Percentiles rank a stretch among this genome's conserved stretches.
These are phyloP conservation scores for Collybia sordida DNA, from an alignment of 768 basidiomycete species.

Conservation along the genomic window DNA sequence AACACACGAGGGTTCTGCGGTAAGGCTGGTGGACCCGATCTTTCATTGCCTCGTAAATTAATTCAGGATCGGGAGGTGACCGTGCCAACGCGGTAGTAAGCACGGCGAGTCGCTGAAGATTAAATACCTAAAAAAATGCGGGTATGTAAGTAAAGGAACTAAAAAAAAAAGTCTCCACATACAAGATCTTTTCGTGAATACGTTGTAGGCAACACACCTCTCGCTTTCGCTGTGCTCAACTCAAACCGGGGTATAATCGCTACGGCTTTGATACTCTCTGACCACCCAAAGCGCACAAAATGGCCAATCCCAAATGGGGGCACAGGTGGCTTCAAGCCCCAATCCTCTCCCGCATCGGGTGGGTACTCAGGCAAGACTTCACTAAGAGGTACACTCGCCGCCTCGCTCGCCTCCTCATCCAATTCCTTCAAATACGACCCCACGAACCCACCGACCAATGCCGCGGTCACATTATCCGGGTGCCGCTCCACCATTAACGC, in stretches of 20 bases:
- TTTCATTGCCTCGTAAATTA: conserved; percentile 99
- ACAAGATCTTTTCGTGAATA: conserved; percentile 94
- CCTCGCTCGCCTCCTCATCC: conserved; percentile 74
- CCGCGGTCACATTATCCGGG: conserved; percentile 98
- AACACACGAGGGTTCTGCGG: conserved; percentile 76
- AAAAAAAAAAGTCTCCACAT: conserved; percentile 24
- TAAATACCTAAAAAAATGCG: conserved; percentile 74
- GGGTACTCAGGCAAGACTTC: conserved; percentile 98
- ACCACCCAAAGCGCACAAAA: conserved; percentile 89
- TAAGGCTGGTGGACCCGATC: conserved; percentile 98
- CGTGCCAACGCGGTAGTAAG: conserved; percentile 91
- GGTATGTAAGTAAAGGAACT: neutral
- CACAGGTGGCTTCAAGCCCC: conserved; percentile 86
- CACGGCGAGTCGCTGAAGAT: conserved; percentile 93
- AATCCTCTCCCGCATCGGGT: conserved; percentile 84
- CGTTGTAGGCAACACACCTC: conserved; percentile 78
- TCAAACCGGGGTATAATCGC: conserved; percentile 96
- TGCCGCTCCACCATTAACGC: conserved; percentile 99
- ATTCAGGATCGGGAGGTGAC: conserved; percentile 87
- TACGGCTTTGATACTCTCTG: conserved; percentile 80
- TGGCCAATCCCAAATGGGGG: conserved; percentile 93
- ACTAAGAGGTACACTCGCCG: conserved; percentile 88
- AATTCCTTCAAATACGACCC: conserved; percentile 94
- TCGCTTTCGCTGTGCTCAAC: conserved; percentile 92
- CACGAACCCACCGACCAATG: conserved; percentile 94